Base-by-base conservation (phyloP, 257 asterid genomes). In the Forsythia viridissima region DNA sequence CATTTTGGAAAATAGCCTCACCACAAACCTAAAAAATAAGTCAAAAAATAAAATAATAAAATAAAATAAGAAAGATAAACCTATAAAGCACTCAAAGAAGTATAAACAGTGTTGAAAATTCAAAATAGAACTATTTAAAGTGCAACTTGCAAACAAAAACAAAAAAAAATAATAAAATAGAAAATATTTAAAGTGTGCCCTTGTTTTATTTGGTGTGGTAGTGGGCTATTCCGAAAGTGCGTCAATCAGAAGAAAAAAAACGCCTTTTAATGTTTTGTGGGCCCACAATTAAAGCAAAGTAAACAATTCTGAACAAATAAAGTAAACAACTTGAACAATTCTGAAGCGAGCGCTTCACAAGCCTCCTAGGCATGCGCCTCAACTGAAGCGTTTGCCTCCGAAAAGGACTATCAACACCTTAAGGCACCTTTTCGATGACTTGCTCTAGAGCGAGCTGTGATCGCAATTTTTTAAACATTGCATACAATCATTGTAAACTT, bases 401-500 rank as follows among this genome's bases (percentile, higher is more conserved):
- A n/a, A 57, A 57, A 57, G 66, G 4, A 1, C 34, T 0, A 48
- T 48, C 59, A 13, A 3, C 8, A n/a, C 34, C 34, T n/a, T 57
- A n/a, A 6, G 2, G 66, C 24, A 57, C 34, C 6, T 7, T 18
- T 57, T 57, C 4, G 11, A 57, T 57, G 66, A 48, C 66, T 57
- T 4, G 30, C 66, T 18, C 4, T 20, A 11, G 18, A 7, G 30
- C 34, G 1, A 0, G 30, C 34, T 57, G 34, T 2, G 30, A n/a
- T 57, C 11, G 12, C n/a, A 16, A n/a, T 6, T 57, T n/a, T 57
- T n/a, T 57, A n/a, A 55, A 57, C 66, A 57, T 8, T 57, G 11
- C 89, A 76, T 42, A 73, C 39, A 81, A 70, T 51, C 77, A 51
- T 66, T 72, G 65, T 16, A 65, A 40, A 76, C 68, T 46, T 48